A percentile compares a stretch with the other conserved stretches of the same genome.
Conservation (phyloP, 208 protist genomes). For the Crithidia thermophila region DNA sequence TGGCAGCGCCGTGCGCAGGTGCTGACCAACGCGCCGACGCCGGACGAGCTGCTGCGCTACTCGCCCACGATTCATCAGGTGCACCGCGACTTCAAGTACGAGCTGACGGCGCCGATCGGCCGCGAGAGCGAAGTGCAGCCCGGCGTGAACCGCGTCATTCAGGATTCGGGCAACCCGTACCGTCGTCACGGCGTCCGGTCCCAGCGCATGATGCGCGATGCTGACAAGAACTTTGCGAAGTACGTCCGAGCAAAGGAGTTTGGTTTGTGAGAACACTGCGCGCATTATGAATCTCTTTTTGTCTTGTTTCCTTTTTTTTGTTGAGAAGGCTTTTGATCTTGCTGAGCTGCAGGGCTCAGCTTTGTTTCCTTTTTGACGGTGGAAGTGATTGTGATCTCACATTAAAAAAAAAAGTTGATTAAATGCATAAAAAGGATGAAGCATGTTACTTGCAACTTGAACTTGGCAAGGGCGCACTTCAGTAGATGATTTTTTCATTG, state of each 20-base stretch:
- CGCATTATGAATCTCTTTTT: too few species aligned
- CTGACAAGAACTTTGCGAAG: conserved; percentile 81
- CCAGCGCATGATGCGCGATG: conserved; percentile 71
- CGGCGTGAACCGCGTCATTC: conserved; percentile 76
- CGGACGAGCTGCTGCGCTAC: conserved; percentile 87
- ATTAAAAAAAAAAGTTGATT: too few species aligned
- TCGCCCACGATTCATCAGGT: conserved; percentile 90
- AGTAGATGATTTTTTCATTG: too few species aligned
- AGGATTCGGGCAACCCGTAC: conserved; percentile 88
- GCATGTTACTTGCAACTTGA: too few species aligned
- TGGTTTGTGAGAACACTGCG: background rate
- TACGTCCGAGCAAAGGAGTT: conserved; percentile 71
- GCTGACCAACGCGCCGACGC: conserved; percentile 86
- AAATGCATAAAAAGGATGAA: too few species aligned
- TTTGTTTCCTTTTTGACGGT: too few species aligned
- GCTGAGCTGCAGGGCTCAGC: too few species aligned
- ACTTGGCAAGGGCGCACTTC: too few species aligned
- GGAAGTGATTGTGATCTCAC: too few species aligned
- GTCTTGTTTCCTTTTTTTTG: conserved; percentile 15
- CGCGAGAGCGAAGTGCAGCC: conserved; percentile 84
- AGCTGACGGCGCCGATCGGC: conserved; percentile 85
- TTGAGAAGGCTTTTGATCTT: too few species aligned
- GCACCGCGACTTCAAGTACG: conserved; percentile 89
- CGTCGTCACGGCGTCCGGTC: conserved; percentile 48
- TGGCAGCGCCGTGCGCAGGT: conserved; percentile 77